phyloP scores from a whole-genome alignment of 306 rosid genomes.

The Quercus bicolor region DNA sequence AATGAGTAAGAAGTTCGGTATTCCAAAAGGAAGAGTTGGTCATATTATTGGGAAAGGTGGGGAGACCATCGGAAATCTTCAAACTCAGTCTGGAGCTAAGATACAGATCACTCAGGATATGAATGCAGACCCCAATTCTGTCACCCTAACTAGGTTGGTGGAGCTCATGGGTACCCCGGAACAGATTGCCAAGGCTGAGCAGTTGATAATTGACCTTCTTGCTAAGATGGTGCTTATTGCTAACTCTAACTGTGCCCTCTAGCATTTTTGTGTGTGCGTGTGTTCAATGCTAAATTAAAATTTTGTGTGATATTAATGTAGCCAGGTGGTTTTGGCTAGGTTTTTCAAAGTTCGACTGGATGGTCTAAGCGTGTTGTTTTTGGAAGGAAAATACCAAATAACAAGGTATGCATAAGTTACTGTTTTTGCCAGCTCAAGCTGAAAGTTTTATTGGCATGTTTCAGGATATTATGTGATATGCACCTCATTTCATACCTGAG shows the following conservation, averaged over 20 bases:
- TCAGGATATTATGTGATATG: background rate
- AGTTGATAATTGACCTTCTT: constrained; percentile 79
- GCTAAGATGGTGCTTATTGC: constrained; percentile 50
- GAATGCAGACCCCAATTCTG: constrained; percentile 77
- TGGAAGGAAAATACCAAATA: constrained; percentile 64
- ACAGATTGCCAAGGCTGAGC: constrained; percentile 81
- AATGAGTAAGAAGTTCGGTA: constrained; percentile 68
- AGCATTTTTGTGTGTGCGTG: background rate
- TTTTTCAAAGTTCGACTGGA: constrained; percentile 56
- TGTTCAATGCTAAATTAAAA: background rate
- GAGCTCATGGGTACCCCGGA: constrained; percentile 91
- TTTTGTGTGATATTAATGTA: background rate
- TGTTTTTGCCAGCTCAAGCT: background rate
- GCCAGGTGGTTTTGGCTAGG: constrained; percentile 70
- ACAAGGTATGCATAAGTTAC: constrained; percentile 54
- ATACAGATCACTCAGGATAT: constrained; percentile 91
- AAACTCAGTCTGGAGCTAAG: constrained; percentile 89
- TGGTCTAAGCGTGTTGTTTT: constrained; percentile 54
- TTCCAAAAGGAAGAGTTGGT: constrained; percentile 95
- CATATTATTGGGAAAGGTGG: constrained; percentile 95
- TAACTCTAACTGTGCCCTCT: constrained; percentile 9
- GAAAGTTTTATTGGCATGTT: background rate
- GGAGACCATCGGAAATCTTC: constrained; percentile 93
- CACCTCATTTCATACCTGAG: constrained; percentile 48
- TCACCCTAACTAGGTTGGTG: constrained; percentile 54